A percentile compares a stretch with the other conserved stretches of the same genome.
phyloP scores from a whole-genome alignment of 1,139 yeast genomes.

The Taphrina sp. region DNA sequence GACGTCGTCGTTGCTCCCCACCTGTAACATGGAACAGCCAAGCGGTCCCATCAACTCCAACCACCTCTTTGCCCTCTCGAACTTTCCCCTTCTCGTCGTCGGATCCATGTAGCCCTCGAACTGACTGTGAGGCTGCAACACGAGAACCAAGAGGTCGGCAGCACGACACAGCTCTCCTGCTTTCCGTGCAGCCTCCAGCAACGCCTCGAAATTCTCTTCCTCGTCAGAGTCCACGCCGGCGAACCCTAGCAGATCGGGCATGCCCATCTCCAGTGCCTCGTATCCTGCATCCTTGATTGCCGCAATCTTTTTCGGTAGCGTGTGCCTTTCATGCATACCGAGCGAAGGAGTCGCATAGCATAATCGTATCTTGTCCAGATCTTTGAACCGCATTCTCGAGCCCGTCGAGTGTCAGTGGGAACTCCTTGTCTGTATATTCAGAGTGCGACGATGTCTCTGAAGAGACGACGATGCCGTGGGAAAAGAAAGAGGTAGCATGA shows the following conservation, averaged over 20 bases:
- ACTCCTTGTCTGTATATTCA: too few relatives aligned
- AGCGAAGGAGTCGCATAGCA: conserved; percentile 15
- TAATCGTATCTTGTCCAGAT: conserved; percentile 1
- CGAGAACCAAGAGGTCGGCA: conserved; percentile 18
- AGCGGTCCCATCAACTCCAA: conserved; percentile 20
- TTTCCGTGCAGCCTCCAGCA: conserved; percentile 18
- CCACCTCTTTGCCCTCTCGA: conserved; percentile 34
- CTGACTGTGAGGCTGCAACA: conserved; percentile 33
- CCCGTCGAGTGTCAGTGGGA: too few relatives aligned
- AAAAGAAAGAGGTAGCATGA: too few relatives aligned
- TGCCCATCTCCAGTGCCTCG: conserved; percentile 18
- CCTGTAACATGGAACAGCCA: conserved; percentile 29
- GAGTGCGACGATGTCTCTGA: too few relatives aligned
- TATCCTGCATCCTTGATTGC: conserved; percentile 11
- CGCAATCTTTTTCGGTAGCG: background rate
- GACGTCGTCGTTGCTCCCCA: conserved; percentile 26
- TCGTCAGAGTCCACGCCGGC: conserved; percentile 19
- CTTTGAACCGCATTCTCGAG: background rate
- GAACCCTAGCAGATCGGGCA: conserved; percentile 13
- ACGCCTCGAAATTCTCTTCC: background rate
- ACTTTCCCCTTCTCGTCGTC: conserved; percentile 9
- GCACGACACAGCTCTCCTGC: conserved; percentile 28
- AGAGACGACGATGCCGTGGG: background rate
- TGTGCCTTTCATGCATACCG: conserved; percentile 23
- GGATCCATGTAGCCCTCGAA: conserved; percentile 35